Evolutionary conservation across 345 rosid genomes (phyloP).

Genomic region (Ceriops tagal): DNA sequence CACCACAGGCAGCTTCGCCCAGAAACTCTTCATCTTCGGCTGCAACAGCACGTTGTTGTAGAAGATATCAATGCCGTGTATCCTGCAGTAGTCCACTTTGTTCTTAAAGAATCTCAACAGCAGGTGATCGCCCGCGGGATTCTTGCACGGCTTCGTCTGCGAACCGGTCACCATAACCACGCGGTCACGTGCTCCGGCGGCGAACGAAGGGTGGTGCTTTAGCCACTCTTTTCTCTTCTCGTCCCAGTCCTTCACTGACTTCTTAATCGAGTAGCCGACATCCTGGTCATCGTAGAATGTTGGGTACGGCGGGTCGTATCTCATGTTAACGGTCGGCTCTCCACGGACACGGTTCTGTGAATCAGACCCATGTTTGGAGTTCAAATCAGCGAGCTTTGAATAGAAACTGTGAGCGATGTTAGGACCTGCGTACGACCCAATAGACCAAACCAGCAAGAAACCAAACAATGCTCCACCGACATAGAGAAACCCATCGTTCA

Average conservation of each 20-base stretch:
- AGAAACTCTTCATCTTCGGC: constrained; percentile 14
- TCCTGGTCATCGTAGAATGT: constrained; percentile 16
- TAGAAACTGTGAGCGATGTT: constrained; percentile 15
- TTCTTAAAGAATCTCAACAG: constrained; percentile 19
- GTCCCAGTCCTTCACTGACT: constrained; percentile 14
- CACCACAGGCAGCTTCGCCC: constrained; percentile 22
- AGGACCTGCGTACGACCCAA: constrained; percentile 47
- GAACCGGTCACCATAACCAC: constrained; percentile 20
- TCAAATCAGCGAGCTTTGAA: constrained; percentile 5
- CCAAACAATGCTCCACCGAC: constrained; percentile 58
- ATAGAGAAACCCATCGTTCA: constrained; percentile 50
- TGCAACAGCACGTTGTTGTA: constrained; percentile 20
- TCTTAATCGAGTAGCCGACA: constrained; percentile 11
- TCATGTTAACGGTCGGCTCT: not conserved
- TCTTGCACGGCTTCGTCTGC: constrained; percentile 18
- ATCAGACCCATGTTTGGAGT: not conserved
- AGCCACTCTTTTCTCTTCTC: constrained; percentile 16
- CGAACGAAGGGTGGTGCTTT: constrained; percentile 17
- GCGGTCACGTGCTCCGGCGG: not conserved
- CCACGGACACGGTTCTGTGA: no score
- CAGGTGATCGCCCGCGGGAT: constrained; percentile 17
- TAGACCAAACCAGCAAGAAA: constrained; percentile 60
- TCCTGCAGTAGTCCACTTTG: constrained; percentile 27
- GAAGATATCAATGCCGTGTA: constrained; percentile 24
- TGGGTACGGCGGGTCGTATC: constrained; percentile 1